Evolutionary conservation across 1,139 yeast genomes (phyloP), one percentile per base, ranked within the genome.

Genomic region (Diutina catenulata): DNA sequence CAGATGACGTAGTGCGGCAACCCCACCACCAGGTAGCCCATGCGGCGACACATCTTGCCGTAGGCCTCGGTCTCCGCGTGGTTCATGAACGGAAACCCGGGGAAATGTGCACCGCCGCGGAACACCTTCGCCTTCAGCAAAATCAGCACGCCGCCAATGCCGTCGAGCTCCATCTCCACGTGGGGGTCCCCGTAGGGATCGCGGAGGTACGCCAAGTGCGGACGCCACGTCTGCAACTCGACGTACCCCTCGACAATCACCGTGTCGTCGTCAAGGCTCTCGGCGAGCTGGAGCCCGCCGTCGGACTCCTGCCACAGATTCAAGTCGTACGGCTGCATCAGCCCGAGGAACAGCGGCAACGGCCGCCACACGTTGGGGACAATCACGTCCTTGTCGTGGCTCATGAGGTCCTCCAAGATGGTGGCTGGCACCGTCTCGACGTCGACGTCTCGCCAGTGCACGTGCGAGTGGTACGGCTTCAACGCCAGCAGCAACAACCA

Each of bases 361-460:
- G 95, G 95, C 48, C 95, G 70, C 95, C 95, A 84, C 37, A 84
- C 93, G 51, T 84, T 84, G 19, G 95, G 95, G 19, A 84, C 88
- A 41, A 56, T 69, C 15, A 69, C 68, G 45, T 69, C 75, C 49
- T 64, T 66, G 50, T 64, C 64, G 48, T 69, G 74, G 49, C 68
- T 73, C 75, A 69, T 69, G 47, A 69, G 61, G 48, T 69, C 75
- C 50, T 69, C 74, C 42, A 69, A 52, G 42, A 69, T 65, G 4
- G 74, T 66, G 3, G 68, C 63, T 13, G 74, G 74, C 13, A 65
- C 68, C 2, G 74, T 69, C 46, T 69, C 74, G 11, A 69, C 74
- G 49, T 69, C 75, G 11, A 72, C 74, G 51, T 69, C 75, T 52
- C 75, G 55, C 75, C 75, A 69, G 48, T 69, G 69, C n/a, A 69